Percentiles rank a stretch among this genome's conserved stretches.
These are phyloP conservation scores for Solanum sitiens DNA, from an alignment of 257 asterid species.

Conservation along the genomic window DNA sequence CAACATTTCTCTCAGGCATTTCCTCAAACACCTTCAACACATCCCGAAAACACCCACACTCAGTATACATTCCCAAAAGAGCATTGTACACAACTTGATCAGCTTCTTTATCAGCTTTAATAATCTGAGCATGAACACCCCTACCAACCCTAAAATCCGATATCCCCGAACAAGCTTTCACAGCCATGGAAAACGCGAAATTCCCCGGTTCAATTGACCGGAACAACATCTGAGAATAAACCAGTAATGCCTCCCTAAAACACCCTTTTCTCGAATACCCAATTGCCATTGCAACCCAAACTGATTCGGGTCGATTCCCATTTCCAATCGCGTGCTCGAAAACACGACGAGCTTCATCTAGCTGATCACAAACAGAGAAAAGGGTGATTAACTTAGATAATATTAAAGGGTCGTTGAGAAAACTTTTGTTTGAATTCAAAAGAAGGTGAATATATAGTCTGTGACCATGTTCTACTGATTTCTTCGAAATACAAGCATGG, in stretches of 20 bases:
- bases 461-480: conserved; percentile 30
- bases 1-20: conserved; percentile 42
- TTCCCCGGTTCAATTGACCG: conserved; percentile 17
- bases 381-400: conserved; percentile 39
- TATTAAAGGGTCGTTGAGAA: conserved; percentile 21
- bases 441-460: conserved; percentile 27
- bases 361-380: conserved; percentile 34
- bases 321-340: conserved; percentile 14
- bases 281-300: conserved; percentile 41
- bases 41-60: conserved; percentile 28
- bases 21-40: conserved; percentile 29
- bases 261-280: conserved; percentile 32
- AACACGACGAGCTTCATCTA: conserved; percentile 34
- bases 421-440: conserved; percentile 4
- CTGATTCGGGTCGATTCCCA: conserved; percentile 18
- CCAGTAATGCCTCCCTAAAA: conserved; percentile 19
- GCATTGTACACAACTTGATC: conserved; percentile 50
- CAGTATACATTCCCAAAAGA: conserved; percentile 26
- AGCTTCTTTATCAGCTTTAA: conserved; percentile 17
- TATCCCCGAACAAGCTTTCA: conserved; percentile 30
- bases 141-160: conserved; percentile 18
- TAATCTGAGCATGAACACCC: conserved; percentile 29
- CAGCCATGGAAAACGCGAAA: conserved; percentile 26
- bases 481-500: conserved; percentile 34
- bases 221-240: conserved; percentile 27